Conservation (phyloP, 768 basidiomycete species). For the Gelatoporia subvermispora region DNA sequence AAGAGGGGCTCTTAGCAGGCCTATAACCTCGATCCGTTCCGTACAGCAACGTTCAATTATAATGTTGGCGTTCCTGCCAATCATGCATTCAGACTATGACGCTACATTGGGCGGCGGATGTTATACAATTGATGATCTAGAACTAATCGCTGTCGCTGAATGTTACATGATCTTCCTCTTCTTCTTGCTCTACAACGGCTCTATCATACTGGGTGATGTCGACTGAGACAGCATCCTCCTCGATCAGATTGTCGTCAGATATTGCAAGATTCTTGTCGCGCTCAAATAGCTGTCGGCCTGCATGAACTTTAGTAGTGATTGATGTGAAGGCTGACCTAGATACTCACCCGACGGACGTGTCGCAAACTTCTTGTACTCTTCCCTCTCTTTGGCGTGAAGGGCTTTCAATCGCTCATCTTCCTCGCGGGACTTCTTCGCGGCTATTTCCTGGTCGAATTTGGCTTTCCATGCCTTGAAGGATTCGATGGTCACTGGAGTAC, state of each 20-base stretch:
- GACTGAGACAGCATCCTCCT: constrained; percentile 84
- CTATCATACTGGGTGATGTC: constrained; percentile 89
- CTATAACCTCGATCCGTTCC: too few relatives aligned
- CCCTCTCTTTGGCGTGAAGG: constrained; percentile 74
- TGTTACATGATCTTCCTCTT: constrained; percentile 57
- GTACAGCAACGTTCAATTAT: too few relatives aligned
- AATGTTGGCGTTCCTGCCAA: too few relatives aligned
- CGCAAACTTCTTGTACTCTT: constrained; percentile 67
- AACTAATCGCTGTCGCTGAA: constrained; percentile 86
- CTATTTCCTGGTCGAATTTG: constrained; percentile 69
- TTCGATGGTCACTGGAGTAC: constrained; percentile 85
- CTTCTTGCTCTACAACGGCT: constrained; percentile 48
- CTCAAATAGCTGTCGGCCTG: constrained; percentile 93
- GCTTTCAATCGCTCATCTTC: constrained; percentile 76
- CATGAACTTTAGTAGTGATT: neutral
- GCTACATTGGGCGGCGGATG: neutral
- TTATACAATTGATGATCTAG: constrained; percentile 2
- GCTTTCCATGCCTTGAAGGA: constrained; percentile 80
- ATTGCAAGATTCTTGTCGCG: constrained; percentile 61
- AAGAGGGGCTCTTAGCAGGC: constrained; percentile 56
- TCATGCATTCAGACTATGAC: too few relatives aligned
- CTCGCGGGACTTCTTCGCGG: constrained; percentile 52
- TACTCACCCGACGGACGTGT: constrained; percentile 65
- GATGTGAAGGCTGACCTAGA: neutral
- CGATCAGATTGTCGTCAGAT: constrained; percentile 75